Conservation (phyloP, 2,329 filamentous ascomycete species). For the Fusarium pseudocircinatum region DNA sequence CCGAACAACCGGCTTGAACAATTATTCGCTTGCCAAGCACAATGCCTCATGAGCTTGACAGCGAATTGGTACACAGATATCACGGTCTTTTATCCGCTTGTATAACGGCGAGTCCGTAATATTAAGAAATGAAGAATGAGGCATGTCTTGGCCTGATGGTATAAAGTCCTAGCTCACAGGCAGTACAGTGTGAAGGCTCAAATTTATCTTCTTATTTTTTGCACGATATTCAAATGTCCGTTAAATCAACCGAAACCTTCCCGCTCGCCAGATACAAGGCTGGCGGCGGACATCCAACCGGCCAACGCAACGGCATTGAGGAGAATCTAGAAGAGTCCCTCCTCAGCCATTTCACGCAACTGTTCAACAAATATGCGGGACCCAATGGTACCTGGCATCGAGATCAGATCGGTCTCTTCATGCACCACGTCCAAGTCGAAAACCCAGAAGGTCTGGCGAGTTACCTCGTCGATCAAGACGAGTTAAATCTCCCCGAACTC, state of each 20-base stretch:
- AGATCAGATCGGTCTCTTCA: slow-evolving; percentile 4
- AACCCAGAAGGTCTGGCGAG: slow-evolving; percentile 1
- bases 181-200: too few relatives aligned
- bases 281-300: not conserved
- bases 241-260: not conserved
- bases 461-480: not conserved
- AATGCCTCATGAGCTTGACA: not conserved
- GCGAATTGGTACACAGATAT: not conserved
- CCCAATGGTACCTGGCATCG: not conserved
- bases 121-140: not conserved
- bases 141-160: not conserved
- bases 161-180: not conserved
- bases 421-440: slow-evolving; percentile 13
- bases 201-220: rapidly evolving
- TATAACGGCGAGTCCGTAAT: not conserved
- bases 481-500: not conserved
- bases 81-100: not conserved
- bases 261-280: not conserved
- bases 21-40: not conserved
- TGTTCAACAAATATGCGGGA: slow-evolving; percentile 5
- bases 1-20: not conserved
- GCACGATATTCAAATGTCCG: rapidly evolving
- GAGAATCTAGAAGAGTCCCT: slow-evolving; percentile 6
- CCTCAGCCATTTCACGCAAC: not conserved
- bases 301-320: slow-evolving; percentile 3